phyloP scores from a whole-genome alignment of 2,329 filamentous ascomycete species.

The Penicillium sp. region DNA sequence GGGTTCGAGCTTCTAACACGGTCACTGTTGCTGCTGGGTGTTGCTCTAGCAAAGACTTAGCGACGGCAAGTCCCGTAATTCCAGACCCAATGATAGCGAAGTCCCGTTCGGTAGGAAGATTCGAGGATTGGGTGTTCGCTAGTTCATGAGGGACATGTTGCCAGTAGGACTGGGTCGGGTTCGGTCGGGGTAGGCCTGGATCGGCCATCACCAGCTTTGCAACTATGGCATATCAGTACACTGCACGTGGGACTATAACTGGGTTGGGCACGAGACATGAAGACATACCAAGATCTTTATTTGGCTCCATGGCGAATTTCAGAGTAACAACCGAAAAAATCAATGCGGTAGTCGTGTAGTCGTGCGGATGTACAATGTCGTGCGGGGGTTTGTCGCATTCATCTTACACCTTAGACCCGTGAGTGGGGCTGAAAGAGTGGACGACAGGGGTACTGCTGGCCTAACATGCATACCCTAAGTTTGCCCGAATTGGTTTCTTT shows the following conservation, averaged over 20 bases:
- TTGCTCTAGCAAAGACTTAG: slow-evolving; percentile 31
- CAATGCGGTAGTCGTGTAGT: not conserved
- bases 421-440: too few relatives aligned
- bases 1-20: slow-evolving; percentile 36
- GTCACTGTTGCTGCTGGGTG: slow-evolving; percentile 28
- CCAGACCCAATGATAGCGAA: slow-evolving; percentile 39
- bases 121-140: slow-evolving; percentile 29
- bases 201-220: slow-evolving; percentile 24
- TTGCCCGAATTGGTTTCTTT: too few relatives aligned
- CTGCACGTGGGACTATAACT: not conserved
- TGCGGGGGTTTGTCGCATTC: slow-evolving; percentile 24
- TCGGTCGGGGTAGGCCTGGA: slow-evolving; percentile 36
- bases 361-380: not conserved
- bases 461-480: not conserved
- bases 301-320: slow-evolving; percentile 6
- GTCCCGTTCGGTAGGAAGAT: slow-evolving; percentile 27
- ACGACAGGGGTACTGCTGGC: not conserved
- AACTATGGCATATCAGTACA: slow-evolving; percentile 7
- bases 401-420: not conserved
- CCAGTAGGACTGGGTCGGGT: slow-evolving; percentile 41
- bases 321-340: not conserved
- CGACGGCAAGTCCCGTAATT: slow-evolving; percentile 35
- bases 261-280: not conserved
- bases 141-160: slow-evolving; percentile 34
- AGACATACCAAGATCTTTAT: slow-evolving; percentile 10